Base-by-base conservation (phyloP, 148 eudicot genomes). In the Rhododendron simsii region DNA sequence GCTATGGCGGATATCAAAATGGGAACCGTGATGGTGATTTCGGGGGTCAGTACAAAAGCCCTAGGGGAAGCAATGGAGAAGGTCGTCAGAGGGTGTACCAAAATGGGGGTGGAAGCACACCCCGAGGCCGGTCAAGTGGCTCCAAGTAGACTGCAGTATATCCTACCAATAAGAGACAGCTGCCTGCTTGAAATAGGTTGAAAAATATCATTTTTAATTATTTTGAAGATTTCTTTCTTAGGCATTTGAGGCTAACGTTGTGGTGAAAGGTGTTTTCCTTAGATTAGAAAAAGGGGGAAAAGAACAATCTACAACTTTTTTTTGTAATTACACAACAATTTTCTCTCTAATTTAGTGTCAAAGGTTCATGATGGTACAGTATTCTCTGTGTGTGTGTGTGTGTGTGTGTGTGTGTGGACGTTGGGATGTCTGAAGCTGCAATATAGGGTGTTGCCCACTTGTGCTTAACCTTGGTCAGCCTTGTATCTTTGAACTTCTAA, bases 1-100 rank as follows among this genome's bases (percentile, higher is more conserved):
- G 90, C 48, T 82, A 86, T 51, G 81, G 81, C 20, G 88, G 91
- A 79, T 87, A 87, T 30, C 92, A 87, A 69, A 75, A 85, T 35
- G 89, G 86, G 37, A 28, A 73, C 61, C 82, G 86, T 18, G 76
- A 71, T 30, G 83, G 78, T 13, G 86, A 89, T 33, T 86, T 77
- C 78, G 84, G 87, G 26, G 86, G 86, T 2, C 88, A 88, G 74
- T 61, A 50, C n/a, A 85, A 87, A 48, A 78, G 45, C 50, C 92
- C 53, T 20, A 21, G 50, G 18, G 82, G 84, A 57, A 67, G 87
- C 16, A 84, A 74, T 26, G 89, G 90, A 11, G 86, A 85, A 48
- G 83, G 78, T 53, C 55, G 75, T 48, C 86, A 67, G 51, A 87
- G 87, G 84, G 83, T 59, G 45, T 78, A 88, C 47, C 88, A 84